phyloP scores from a whole-genome alignment of 108 stramenopile species.

The Cyclostephanos tholiformis region DNA sequence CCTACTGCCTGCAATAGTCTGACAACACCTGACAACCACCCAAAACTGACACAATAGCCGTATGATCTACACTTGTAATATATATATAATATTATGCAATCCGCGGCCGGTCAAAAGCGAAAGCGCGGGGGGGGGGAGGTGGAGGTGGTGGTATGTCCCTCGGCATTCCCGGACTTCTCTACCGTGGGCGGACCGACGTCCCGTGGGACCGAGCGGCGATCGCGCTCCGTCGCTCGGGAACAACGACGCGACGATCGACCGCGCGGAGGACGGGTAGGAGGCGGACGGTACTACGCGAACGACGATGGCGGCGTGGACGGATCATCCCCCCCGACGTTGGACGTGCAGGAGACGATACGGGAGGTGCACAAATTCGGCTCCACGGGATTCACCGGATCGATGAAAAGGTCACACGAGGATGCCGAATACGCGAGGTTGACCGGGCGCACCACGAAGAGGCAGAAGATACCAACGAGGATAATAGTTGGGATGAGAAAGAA shows the following conservation, averaged over 20 bases:
- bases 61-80: too few relatives aligned
- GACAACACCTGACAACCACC: too few relatives aligned
- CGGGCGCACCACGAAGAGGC: constrained; percentile 67
- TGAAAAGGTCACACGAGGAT: constrained; percentile 64
- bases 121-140: constrained; percentile 52
- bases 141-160: constrained; percentile 58
- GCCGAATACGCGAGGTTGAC: constrained; percentile 74
- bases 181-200: constrained; percentile 47
- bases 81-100: not conserved
- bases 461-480: constrained; percentile 71
- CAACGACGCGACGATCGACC: not conserved
- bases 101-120: constrained; percentile 1
- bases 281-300: not conserved
- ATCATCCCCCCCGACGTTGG: constrained; percentile 34
- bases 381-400: constrained; percentile 68
- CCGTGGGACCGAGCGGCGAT: constrained; percentile 16
- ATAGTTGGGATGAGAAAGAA: constrained; percentile 72
- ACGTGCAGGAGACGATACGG: constrained; percentile 70
- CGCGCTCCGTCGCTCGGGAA: constrained; percentile 17
- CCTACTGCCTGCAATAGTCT: too few relatives aligned
- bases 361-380: constrained; percentile 79
- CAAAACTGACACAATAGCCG: too few relatives aligned
- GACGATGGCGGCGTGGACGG: not conserved
- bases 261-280: not conserved
- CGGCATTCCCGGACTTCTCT: constrained; percentile 68